Base-by-base conservation (phyloP, 129 eudicot species). In the Chrysanthemum makinoi region DNA sequence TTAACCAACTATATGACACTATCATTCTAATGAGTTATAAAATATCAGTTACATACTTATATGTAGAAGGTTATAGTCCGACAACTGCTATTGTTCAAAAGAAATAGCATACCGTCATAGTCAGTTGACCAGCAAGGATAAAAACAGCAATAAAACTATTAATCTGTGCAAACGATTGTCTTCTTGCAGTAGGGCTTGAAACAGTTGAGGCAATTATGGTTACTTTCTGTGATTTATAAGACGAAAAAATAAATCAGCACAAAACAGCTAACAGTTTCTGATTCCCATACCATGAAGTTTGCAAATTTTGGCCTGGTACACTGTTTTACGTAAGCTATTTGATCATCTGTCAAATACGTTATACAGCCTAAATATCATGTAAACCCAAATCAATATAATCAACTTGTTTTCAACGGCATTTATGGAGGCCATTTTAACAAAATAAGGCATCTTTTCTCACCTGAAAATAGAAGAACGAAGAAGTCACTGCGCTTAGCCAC, bases 381-480 rank as follows among this genome's bases (percentile, higher is more conserved):
- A 39, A 19, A 62, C 46, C 35, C 9, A 18, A 51, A 73, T 24
- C 9, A 64, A 19, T 65, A 57, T 44, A 54, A 53, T 65, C 56
- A 53, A 22, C 43, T 35, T 66, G 30, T 46, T 39, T 44, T 44
- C 28, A 26, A 58, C 26, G 8, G 13, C 6, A 16, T 18, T 33
- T 33, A 63, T 24, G 46, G 59, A 47, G 39, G 22, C 44, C 52
- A 62, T 33, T 24, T 11, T 4, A 53, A 52, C 66, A 62, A 56
- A 68, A 58, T 9, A 18, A 70, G n/a, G 16, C 19, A 19, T 55
- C 57, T 52, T 70, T 78, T 51, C 46, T 39, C 61, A 91, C 98
- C 95, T 92, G 98, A 70, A 92, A 92, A 80, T 92, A 92, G 83
- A 92, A 92, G 87, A 92, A 89, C 12, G 98, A 89, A 66, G 91